phyloP scores from a whole-genome alignment of 192 early-diverging fungal genomes.

The Coemansia sp. region DNA sequence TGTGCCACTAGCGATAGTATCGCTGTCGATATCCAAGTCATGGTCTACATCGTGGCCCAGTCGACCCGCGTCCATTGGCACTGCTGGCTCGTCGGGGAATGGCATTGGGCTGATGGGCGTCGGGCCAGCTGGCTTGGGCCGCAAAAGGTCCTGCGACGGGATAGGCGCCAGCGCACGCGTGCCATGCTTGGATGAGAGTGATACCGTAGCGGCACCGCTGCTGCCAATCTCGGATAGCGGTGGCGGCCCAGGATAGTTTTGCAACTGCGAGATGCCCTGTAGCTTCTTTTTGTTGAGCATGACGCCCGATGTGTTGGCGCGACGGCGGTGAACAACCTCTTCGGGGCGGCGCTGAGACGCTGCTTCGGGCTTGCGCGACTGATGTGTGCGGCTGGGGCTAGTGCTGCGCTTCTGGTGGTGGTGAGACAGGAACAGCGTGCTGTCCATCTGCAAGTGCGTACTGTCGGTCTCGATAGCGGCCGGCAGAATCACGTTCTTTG shows the following conservation, averaged over 20 bases:
- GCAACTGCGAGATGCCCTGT: constrained; percentile 46
- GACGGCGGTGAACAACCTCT: constrained; percentile 40
- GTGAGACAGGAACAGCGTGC: constrained; percentile 48
- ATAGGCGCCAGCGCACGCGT: constrained; percentile 43
- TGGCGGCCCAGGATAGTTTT: constrained; percentile 36
- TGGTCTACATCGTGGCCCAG: constrained; percentile 22
- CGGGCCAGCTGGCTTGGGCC: constrained; percentile 5
- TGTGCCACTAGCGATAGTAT: neutral
- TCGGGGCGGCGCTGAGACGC: constrained; percentile 43
- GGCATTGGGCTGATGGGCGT: constrained; percentile 48
- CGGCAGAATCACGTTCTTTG: constrained; percentile 42
- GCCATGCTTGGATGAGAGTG: constrained; percentile 23
- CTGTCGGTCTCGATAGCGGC: constrained; percentile 44
- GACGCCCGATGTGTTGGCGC: constrained; percentile 51
- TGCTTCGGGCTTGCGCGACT: constrained; percentile 25
- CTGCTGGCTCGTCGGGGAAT: constrained; percentile 42
- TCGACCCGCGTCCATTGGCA: constrained; percentile 7
- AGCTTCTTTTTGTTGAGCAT: constrained; percentile 55
- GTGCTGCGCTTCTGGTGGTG: constrained; percentile 51
- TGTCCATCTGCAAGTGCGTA: constrained; percentile 44
- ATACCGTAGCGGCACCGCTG: neutral
- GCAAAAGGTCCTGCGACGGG: constrained; percentile 49
- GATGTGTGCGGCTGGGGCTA: constrained; percentile 34
- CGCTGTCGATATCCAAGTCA: constrained; percentile 18
- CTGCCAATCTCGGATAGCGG: constrained; percentile 25